Evolutionary conservation across 169 alveolate genomes (phyloP).

Genomic region (Plasmodium adleri): DNA sequence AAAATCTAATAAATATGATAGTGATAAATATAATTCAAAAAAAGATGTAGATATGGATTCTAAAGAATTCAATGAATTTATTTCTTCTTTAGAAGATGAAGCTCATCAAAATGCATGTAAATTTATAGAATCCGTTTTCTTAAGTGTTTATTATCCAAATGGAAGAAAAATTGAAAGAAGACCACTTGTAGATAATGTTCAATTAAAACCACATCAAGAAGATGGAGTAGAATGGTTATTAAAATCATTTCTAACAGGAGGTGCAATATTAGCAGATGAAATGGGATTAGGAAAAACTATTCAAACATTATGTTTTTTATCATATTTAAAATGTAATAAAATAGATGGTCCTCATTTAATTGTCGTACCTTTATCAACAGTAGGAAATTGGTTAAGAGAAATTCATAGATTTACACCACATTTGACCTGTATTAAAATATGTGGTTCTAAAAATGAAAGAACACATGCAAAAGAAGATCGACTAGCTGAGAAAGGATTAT

Average conservation of each 20-base stretch:
- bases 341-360: conserved; percentile 94
- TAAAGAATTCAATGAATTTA: conserved; percentile 77
- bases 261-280: conserved; percentile 94
- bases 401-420: conserved; percentile 92
- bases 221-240: conserved; percentile 93
- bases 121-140: conserved; percentile 83
- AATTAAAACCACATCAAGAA: conserved; percentile 91
- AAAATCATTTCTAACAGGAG: conserved; percentile 90
- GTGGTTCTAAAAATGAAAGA: conserved; percentile 91
- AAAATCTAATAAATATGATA: conserved; percentile 1
- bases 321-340: conserved; percentile 87
- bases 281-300: conserved; percentile 95
- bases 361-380: conserved; percentile 96
- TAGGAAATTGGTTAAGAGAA: conserved; percentile 97
- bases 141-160: conserved; percentile 84
- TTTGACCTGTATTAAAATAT: conserved; percentile 89
- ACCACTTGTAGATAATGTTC: conserved; percentile 88
- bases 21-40: conserved; percentile 13
- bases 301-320: conserved; percentile 91
- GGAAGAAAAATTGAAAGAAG: conserved; percentile 84
- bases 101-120: conserved; percentile 82
- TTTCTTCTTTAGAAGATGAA: conserved; percentile 83
- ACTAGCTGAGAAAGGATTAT: conserved; percentile 87
- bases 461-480: conserved; percentile 91
- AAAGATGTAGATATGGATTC: conserved; percentile 64